Percentiles rank a stretch among this genome's conserved stretches.
These are phyloP conservation scores for Colletotrichum coccodes DNA, from an alignment of 2,329 filamentous ascomycete species.

Conservation along the genomic window DNA sequence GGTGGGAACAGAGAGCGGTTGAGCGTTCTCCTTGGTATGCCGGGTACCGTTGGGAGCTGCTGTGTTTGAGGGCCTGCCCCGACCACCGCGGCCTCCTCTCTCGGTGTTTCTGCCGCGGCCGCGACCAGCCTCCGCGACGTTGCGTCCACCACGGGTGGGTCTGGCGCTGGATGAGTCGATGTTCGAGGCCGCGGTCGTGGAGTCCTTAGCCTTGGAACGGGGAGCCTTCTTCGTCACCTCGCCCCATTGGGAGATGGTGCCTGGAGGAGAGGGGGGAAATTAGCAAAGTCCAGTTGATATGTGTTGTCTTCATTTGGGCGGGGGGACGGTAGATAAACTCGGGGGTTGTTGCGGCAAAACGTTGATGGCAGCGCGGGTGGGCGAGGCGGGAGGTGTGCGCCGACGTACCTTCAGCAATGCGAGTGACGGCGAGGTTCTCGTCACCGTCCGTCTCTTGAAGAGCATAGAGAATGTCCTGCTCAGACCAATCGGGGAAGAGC, in stretches of 20 bases:
- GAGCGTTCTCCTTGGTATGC: conserved; percentile 58
- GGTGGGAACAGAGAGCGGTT: conserved; percentile 72
- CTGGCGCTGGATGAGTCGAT: conserved; percentile 58
- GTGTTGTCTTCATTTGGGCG: not conserved
- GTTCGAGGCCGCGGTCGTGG: conserved; percentile 60
- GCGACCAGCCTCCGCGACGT: conserved; percentile 67
- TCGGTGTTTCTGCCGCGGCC: conserved; percentile 72
- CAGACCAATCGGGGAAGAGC: conserved; percentile 95
- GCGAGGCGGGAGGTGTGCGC: not conserved
- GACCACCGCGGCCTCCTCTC: conserved; percentile 68
- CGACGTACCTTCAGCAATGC: conserved; percentile 79
- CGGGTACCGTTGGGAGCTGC: conserved; percentile 71
- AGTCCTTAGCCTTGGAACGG: conserved; percentile 78
- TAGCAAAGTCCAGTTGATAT: conserved; percentile 35
- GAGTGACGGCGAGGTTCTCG: conserved; percentile 77
- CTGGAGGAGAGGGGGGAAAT: conserved; percentile 53
- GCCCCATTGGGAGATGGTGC: conserved; percentile 84
- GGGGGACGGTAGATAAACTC: not conserved
- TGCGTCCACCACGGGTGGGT: conserved; percentile 69
- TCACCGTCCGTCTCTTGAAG: conserved; percentile 89
- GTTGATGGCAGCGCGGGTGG: conserved; percentile 21
- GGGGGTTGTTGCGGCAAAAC: conserved; percentile 2
- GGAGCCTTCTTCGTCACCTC: conserved; percentile 85
- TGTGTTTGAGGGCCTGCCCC: conserved; percentile 68
- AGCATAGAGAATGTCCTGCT: conserved; percentile 92